Conservation (phyloP, 768 basidiomycete genomes). For the Panellus pusillus region DNA sequence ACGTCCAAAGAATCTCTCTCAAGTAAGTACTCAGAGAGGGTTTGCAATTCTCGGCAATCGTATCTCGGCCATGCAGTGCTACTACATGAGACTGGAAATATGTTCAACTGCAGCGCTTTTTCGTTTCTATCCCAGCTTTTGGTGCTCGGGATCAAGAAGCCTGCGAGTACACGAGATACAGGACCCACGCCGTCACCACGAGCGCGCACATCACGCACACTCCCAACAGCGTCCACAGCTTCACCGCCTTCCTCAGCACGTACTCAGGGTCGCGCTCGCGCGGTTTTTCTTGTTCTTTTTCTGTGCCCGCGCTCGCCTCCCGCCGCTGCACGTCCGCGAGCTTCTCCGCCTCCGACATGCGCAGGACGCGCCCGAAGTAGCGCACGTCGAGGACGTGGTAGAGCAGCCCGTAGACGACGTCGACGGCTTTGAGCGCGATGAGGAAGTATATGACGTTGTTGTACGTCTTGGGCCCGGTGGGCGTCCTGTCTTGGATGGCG, state of each 20-base stretch:
- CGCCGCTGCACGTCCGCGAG: neutral
- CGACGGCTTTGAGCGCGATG: constrained; percentile 10
- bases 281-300: no score
- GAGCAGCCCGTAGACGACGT: constrained; percentile 7
- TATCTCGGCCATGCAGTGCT: no score
- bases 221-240: neutral
- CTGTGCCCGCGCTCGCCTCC: no score
- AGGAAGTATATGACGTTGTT: constrained; percentile 10
- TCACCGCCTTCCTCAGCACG: neutral
- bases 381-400: constrained; percentile 3
- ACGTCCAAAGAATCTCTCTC: no score
- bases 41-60: no score
- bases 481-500: constrained; percentile 7
- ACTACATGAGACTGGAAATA: no score
- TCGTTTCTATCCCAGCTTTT: no score
- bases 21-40: no score
- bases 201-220: neutral
- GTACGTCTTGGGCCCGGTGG: constrained; percentile 6
- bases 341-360: constrained; percentile 3
- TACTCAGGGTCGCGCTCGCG: neutral
- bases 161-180: neutral
- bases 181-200: neutral
- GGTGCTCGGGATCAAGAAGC: no score
- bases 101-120: no score
- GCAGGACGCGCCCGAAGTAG: constrained; percentile 3